Evolutionary conservation across 2,329 filamentous ascomycete species (phyloP), one percentile per base, ranked within the genome.

Genomic region (Anthostomella pinea): DNA sequence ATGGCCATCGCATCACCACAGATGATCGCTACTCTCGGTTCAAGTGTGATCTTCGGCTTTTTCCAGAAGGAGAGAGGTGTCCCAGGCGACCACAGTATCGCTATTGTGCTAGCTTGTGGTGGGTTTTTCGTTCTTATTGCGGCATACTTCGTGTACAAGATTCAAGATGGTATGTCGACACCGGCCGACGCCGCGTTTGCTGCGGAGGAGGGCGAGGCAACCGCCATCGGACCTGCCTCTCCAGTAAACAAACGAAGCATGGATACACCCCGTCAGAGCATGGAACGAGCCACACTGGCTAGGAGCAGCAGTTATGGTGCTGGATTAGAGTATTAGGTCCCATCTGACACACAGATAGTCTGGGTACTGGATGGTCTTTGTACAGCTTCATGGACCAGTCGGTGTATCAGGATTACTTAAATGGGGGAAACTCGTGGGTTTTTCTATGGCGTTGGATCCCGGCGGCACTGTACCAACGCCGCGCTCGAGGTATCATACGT

Each of bases 1-100:
- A 91, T 97, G 66, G 84, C 90, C 11, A 86, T 97, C 50, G 88
- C 90, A 1, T 82, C 88, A 5, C 91, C 91, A 2, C 91, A 97
- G 59, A 90, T 96, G 43, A 75, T 96, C 36, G 89, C 91, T 8
- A 96, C 89, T 5, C 67, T 96, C 18, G 80, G 85, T 16, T 91
- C 87, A 41, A 89, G 85, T 56, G 69, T 85, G 41, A 85, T 97
- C 45, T 97, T 97, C 68, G 83, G 80, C 56, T 68, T 83, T 25
- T 76, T 91, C 54, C 90, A 97, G 66, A 95, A 95, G 63, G 88
- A 87, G 1, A 76, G 91, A 45, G 90, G 89, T 4, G 78, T 75
- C 4, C 84, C 87, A 0, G 90, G 88, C 21, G 91, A 97, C 64
- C 80, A 85, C 48, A 94, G 87, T 60, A 87, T 96, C 32, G 82